Conservation (phyloP, 176 grass and related monocot species). For the Avena atlantica region DNA sequence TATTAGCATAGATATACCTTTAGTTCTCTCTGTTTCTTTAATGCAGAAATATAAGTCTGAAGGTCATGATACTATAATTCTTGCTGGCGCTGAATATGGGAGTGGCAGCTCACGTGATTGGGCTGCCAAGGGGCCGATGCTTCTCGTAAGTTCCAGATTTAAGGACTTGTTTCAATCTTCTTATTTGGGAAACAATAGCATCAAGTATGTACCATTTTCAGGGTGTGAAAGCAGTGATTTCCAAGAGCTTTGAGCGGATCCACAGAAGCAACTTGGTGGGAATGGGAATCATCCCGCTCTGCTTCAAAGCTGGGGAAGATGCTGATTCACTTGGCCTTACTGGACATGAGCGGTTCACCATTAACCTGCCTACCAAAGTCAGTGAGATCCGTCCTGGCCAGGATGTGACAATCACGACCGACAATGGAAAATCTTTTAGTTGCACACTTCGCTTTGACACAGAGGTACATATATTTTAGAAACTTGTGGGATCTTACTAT, state of each 20-base stretch:
- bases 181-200: background rate
- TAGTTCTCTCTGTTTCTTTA: background rate
- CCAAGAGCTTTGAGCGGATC: slow-evolving; percentile 99
- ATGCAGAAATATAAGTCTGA: slow-evolving; percentile 86
- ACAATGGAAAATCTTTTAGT: slow-evolving; percentile 80
- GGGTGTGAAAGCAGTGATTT: slow-evolving; percentile 96
- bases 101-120: slow-evolving; percentile 99
- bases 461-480: slow-evolving; percentile 58
- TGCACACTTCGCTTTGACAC: slow-evolving; percentile 83
- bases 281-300: slow-evolving; percentile 94
- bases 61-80: slow-evolving; percentile 79
- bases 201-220: slow-evolving; percentile 41
- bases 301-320: slow-evolving; percentile 87
- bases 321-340: slow-evolving; percentile 90
- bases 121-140: slow-evolving; percentile 97
- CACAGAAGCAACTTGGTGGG: slow-evolving; percentile 97
- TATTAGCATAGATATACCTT: background rate
- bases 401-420: slow-evolving; percentile 69
- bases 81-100: slow-evolving; percentile 95
- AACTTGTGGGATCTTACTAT: background rate
- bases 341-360: slow-evolving; percentile 83
- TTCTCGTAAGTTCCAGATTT: slow-evolving; percentile 62
- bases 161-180: background rate
- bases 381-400: slow-evolving; percentile 88
- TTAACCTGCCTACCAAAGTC: slow-evolving; percentile 66